Evolutionary conservation across 129 eudicot species (phyloP).

Genomic region (sunflower (Helianthus annuus)): DNA sequence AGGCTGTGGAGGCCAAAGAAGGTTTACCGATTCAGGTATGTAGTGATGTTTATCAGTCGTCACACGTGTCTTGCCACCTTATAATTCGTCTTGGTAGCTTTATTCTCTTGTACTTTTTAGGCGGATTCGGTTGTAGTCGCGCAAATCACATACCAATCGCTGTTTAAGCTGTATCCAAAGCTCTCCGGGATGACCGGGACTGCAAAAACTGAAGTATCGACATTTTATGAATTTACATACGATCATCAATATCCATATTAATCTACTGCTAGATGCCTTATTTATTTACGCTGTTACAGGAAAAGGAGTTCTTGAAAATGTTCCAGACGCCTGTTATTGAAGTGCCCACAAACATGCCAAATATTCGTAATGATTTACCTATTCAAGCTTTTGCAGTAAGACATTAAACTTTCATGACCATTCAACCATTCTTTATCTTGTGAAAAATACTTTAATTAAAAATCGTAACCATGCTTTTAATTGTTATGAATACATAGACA

Average conservation of each 20-base stretch:
- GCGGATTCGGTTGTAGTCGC: slow-evolving; percentile 93
- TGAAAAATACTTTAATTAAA: background rate
- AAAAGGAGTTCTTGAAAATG: slow-evolving; percentile 95
- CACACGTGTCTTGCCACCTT: slow-evolving; percentile 6
- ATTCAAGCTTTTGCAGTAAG: slow-evolving; percentile 97
- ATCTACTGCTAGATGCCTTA: slow-evolving; percentile 3
- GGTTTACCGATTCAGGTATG: slow-evolving; percentile 81
- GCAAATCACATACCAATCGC: slow-evolving; percentile 93
- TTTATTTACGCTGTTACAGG: slow-evolving; percentile 51
- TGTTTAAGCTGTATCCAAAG: slow-evolving; percentile 97
- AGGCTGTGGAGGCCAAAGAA: slow-evolving; percentile 99
- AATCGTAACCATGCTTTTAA: slow-evolving; percentile 10
- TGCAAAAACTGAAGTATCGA: slow-evolving; percentile 95
- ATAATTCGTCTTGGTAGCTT: background rate
- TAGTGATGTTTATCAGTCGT: background rate
- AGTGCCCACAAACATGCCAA: slow-evolving; percentile 95
- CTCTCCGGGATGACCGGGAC: slow-evolving; percentile 99
- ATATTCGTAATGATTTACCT: slow-evolving; percentile 88
- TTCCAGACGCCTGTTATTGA: slow-evolving; percentile 94
- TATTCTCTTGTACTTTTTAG: slow-evolving; percentile 39
- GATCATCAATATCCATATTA: slow-evolving; percentile 1
- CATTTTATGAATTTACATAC: slow-evolving; percentile 18
- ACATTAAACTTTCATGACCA: slow-evolving; percentile 1
- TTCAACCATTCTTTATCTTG: background rate
- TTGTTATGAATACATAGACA: slow-evolving; percentile 48